Percentiles rank a stretch among this genome's conserved stretches.
These are phyloP conservation scores for Evernia prunastri DNA, from an alignment of 495 filamentous ascomycete genomes.

Conservation along the genomic window DNA sequence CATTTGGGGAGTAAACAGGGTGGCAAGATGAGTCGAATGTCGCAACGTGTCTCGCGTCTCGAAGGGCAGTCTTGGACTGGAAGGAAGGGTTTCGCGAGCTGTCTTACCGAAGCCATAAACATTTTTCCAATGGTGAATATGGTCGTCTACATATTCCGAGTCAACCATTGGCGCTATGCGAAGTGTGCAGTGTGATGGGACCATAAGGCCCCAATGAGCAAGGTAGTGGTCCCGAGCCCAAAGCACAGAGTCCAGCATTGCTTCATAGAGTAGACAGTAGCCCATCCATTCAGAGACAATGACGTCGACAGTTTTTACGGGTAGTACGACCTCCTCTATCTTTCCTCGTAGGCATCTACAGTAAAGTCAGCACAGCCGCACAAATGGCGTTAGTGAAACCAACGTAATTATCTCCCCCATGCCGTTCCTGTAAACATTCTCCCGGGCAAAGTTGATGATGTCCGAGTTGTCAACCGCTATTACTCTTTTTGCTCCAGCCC, in stretches of 20 bases:
- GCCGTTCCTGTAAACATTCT: constrained; percentile 77
- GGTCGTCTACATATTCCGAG: constrained; percentile 63
- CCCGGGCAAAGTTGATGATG: constrained; percentile 81
- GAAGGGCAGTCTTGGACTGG: too few species aligned
- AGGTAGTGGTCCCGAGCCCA: constrained; percentile 84
- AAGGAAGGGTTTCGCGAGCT: too few species aligned
- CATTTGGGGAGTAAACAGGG: too few species aligned
- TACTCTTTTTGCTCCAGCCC: constrained; percentile 82
- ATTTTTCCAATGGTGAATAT: constrained; percentile 64
- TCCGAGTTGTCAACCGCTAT: constrained; percentile 91
- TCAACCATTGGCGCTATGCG: constrained; percentile 81
- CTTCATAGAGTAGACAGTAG: constrained; percentile 87
- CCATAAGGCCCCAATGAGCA: constrained; percentile 70
- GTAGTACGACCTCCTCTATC: constrained; percentile 81
- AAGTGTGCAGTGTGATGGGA: constrained; percentile 83
- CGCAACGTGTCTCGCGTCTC: too few species aligned
- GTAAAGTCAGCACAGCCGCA: constrained; percentile 14
- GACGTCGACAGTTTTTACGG: constrained; percentile 81
- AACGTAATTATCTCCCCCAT: constrained; percentile 73
- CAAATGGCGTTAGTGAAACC: constrained; percentile 18
- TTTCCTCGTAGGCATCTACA: constrained; percentile 67
- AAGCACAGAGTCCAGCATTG: constrained; percentile 90
- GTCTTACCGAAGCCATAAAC: constrained; percentile 55
- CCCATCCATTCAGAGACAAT: constrained; percentile 99
- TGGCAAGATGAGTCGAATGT: too few species aligned